phyloP scores from a whole-genome alignment of 2,329 filamentous ascomycete genomes.

The Cercospora citrullina region DNA sequence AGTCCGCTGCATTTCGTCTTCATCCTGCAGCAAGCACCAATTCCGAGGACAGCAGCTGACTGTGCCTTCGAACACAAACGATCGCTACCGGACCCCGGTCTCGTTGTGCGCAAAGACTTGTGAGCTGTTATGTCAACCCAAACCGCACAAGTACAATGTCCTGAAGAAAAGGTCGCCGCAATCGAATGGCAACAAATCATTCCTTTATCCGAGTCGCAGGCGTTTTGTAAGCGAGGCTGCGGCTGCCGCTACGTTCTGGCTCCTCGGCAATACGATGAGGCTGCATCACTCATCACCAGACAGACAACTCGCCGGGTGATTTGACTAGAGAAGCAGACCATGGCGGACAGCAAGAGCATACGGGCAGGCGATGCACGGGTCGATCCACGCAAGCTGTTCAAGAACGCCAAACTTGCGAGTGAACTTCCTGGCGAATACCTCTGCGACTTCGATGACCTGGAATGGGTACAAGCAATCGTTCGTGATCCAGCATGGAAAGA shows the following conservation, averaged over 20 bases:
- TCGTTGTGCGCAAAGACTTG: not conserved
- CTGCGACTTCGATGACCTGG: constrained; percentile 13
- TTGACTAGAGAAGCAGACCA: not conserved
- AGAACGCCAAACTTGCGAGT: constrained; percentile 4
- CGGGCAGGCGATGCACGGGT: not conserved
- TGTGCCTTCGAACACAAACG: not conserved
- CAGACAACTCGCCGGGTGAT: not conserved
- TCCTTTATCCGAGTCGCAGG: not conserved
- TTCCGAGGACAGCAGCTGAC: not conserved
- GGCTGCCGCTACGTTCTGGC: not conserved
- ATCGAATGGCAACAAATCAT: not conserved
- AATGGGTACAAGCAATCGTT: constrained; percentile 14
- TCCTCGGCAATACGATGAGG: not conserved
- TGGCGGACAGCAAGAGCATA: not conserved
- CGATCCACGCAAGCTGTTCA: not conserved
- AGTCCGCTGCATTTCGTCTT: not conserved
- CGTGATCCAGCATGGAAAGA: constrained; percentile 12
- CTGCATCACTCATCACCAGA: not conserved
- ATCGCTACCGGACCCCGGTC: not conserved
- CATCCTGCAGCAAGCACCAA: not conserved
- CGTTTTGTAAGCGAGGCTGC: not conserved
- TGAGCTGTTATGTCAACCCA: not conserved
- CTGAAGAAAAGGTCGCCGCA: not conserved
- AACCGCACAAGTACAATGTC: not conserved
- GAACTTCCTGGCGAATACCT: constrained; percentile 21